Base-by-base conservation (phyloP, 805 yeast species). In the Ogataea glucozyma region DNA sequence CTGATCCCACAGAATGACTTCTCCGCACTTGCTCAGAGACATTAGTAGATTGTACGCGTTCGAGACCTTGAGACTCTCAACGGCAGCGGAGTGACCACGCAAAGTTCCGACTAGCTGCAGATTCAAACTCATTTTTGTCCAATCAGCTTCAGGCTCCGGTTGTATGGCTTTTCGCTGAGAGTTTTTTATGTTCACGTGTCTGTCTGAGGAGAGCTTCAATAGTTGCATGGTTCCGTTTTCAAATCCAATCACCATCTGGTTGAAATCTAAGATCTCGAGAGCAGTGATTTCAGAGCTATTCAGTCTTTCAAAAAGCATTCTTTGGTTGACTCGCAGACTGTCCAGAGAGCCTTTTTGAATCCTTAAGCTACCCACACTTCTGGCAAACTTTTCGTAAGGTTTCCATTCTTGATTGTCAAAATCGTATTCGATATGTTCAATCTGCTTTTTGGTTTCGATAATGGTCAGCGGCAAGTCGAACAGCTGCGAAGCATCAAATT, bases 1-100 rank as follows among this genome's bases (percentile, higher is more conserved):
- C 29, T 79, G 51, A 53, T 87, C 88, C 91, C 95, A 87, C 4
- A 81, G 48, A 14, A 72, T 71, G 2, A 80, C 76, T 2, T 60
- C 59, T 1, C 95, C 91, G 7, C 58, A 65, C 0, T 41, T 52
- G 56, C 84, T 88, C 18, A 78, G 59, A 46, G 83, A 75, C 10
- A 83, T 47, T 8, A 83, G 66, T 3, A 74, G 58, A 40, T 82
- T 79, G 55, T 71, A 83, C 31, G 78, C 74, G 6, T 71, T 64
- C 19, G 82, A 74, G 23, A 71, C 69, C 27, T 66, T 64, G 19
- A 88, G 55, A n/a, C 69, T 67, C 12, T 54, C 63, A 3, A 86
- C 69, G 0, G 66, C 58, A 5, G 66, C 46, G 1, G 72, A 56
- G 61, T 86, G 95, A 0, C 88, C 88, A 39, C 88, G 62, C 38